A percentile compares a stretch with the other conserved stretches of the same genome.
phyloP scores from a whole-genome alignment of 192 early-diverging fungal genomes.

The Podila epigama region DNA sequence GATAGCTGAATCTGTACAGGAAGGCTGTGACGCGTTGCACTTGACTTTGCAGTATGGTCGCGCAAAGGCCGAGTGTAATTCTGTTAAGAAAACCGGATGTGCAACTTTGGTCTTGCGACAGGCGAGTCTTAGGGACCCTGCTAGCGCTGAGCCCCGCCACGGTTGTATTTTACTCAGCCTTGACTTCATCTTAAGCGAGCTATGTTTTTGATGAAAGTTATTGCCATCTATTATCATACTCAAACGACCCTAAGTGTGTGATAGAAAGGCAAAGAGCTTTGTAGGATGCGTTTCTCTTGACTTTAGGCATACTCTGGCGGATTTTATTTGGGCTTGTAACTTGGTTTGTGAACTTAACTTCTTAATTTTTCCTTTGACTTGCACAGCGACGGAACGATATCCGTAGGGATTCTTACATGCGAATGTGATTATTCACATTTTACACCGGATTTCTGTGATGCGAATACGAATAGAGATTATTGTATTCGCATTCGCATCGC shows the following conservation, averaged over 20 bases:
- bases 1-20: too few relatives aligned
- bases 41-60: constrained; percentile 23
- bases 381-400: too few relatives aligned
- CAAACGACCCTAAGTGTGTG: constrained; percentile 6
- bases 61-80: constrained; percentile 14
- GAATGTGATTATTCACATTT: too few relatives aligned
- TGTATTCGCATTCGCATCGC: too few relatives aligned
- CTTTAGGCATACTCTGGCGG: constrained; percentile 11
- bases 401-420: too few relatives aligned
- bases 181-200: constrained; percentile 9
- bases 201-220: constrained; percentile 1
- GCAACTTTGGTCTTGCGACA: constrained; percentile 17
- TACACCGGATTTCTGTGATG: too few relatives aligned
- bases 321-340: too few relatives aligned
- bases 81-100: constrained; percentile 16
- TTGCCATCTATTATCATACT: constrained; percentile 5
- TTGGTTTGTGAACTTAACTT: too few relatives aligned
- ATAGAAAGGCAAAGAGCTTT: constrained; percentile 16
- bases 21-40: constrained; percentile 17
- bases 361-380: too few relatives aligned
- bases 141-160: constrained; percentile 16
- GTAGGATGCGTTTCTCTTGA: constrained; percentile 22
- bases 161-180: constrained; percentile 12
- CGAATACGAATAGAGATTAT: too few relatives aligned
- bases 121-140: constrained; percentile 14